These are phyloP conservation scores for Escovopsis sp. DNA, from an alignment of 2,329 filamentous ascomycete species.

Conservation along the genomic window DNA sequence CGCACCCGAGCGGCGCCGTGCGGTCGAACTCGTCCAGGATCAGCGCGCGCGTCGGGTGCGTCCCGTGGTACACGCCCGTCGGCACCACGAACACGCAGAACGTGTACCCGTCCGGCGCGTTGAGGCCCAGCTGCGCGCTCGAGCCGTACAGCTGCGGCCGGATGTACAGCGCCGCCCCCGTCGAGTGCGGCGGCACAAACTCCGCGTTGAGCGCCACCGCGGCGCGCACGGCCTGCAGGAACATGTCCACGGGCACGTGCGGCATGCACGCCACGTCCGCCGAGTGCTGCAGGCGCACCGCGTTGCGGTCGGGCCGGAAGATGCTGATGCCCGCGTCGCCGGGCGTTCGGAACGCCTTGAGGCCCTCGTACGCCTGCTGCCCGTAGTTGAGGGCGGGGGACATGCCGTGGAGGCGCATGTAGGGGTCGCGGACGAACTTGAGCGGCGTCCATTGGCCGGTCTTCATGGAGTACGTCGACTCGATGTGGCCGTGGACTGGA, in stretches of 20 bases:
- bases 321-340: conserved; percentile 57
- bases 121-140: conserved; percentile 73
- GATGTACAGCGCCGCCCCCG: conserved; percentile 84
- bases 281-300: conserved; percentile 68
- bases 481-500: conserved; percentile 83
- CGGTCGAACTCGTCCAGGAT: conserved; percentile 91
- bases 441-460: conserved; percentile 67
- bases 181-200: conserved; percentile 79
- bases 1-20: conserved; percentile 79
- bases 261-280: conserved; percentile 75
- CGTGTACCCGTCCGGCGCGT: conserved; percentile 79
- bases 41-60: conserved; percentile 71
- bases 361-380: conserved; percentile 94
- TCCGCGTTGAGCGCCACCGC: conserved; percentile 81
- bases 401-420: conserved; percentile 86
- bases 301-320: conserved; percentile 81
- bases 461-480: conserved; percentile 64
- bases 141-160: conserved; percentile 80
- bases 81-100: conserved; percentile 85
- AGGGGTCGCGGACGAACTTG: conserved; percentile 68
- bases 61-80: conserved; percentile 87
- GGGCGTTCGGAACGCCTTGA: conserved; percentile 84
- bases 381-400: conserved; percentile 92
- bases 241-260: conserved; percentile 59
- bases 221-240: conserved; percentile 60